Conservation (phyloP, 177 flowering plant species). For the Telopea speciosissima region DNA sequence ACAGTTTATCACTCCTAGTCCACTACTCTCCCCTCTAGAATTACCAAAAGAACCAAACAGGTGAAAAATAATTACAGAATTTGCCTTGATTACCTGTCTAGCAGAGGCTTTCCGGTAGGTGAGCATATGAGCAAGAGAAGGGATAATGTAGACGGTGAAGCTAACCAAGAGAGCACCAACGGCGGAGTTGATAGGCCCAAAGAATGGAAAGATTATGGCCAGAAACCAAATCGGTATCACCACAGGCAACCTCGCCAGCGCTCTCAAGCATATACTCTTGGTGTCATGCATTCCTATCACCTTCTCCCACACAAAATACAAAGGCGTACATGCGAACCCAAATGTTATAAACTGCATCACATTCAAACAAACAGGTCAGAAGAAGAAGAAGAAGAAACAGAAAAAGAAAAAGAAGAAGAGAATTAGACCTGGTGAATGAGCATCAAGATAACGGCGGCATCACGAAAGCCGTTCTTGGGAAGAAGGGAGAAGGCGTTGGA, state of each 20-base stretch:
- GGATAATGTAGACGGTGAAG: slow-evolving; percentile 77
- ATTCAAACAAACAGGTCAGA: background rate
- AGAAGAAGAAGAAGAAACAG: too few relatives aligned
- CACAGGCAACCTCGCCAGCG: slow-evolving; percentile 54
- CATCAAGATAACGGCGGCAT: slow-evolving; percentile 62
- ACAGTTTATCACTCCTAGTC: background rate
- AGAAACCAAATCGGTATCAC: slow-evolving; percentile 70
- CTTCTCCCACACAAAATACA: slow-evolving; percentile 79
- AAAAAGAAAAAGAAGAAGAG: too few relatives aligned
- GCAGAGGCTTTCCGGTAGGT: slow-evolving; percentile 55
- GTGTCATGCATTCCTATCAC: slow-evolving; percentile 65
- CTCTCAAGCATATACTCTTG: slow-evolving; percentile 50
- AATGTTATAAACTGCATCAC: slow-evolving; percentile 60
- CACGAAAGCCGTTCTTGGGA: slow-evolving; percentile 42
- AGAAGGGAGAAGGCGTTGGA: slow-evolving; percentile 64
- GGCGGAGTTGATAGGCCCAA: slow-evolving; percentile 70
- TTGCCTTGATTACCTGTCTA: slow-evolving; percentile 46
- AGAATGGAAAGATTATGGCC: slow-evolving; percentile 72
- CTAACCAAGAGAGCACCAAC: slow-evolving; percentile 72
- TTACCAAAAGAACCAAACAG: too few relatives aligned
- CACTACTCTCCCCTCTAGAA: too few relatives aligned
- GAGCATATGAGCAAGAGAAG: slow-evolving; percentile 62
- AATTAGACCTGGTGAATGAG: slow-evolving; percentile 65
- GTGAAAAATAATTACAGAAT: too few relatives aligned
- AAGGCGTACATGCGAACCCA: slow-evolving; percentile 69